Evolutionary conservation across 257 asterid species (phyloP).

Genomic region (Henckelia pumila): DNA sequence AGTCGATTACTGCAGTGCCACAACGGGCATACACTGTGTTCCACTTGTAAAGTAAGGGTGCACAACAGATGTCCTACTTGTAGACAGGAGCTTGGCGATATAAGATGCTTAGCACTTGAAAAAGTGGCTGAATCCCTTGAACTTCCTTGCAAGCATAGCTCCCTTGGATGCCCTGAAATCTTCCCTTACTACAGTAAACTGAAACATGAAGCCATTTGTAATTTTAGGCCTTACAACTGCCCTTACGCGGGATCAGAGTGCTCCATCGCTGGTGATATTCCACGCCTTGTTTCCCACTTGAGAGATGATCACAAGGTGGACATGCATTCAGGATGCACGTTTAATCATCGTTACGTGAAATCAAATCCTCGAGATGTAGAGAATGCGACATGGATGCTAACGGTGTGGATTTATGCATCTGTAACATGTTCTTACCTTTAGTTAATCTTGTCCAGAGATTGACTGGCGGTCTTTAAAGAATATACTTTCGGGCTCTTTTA

Average conservation of each 20-base stretch:
- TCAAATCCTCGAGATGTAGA: conserved; percentile 94
- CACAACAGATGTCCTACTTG: conserved; percentile 88
- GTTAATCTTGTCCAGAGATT: background rate
- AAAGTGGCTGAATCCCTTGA: conserved; percentile 93
- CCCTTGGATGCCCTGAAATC: conserved; percentile 84
- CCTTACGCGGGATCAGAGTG: conserved; percentile 94
- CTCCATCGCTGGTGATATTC: conserved; percentile 75
- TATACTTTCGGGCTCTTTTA: background rate
- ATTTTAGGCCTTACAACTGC: conserved; percentile 81
- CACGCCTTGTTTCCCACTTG: conserved; percentile 66
- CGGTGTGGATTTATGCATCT: conserved; percentile 48
- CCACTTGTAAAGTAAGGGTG: conserved; percentile 83
- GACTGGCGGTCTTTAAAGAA: background rate
- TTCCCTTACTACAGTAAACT: conserved; percentile 85
- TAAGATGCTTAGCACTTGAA: conserved; percentile 89
- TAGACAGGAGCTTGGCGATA: conserved; percentile 88
- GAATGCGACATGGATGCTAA: conserved; percentile 95
- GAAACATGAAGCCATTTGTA: conserved; percentile 78
- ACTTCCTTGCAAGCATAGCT: conserved; percentile 75
- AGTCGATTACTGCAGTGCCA: conserved; percentile 58
- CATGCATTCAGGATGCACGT: conserved; percentile 91
- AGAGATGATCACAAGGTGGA: conserved; percentile 89
- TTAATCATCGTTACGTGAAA: conserved; percentile 89
- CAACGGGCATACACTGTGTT: conserved; percentile 86
- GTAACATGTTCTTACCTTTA: background rate